Percentiles rank a stretch among this genome's conserved stretches.
phyloP scores from a whole-genome alignment of 305 asterid genomes.

The Fraxinus sp. region DNA sequence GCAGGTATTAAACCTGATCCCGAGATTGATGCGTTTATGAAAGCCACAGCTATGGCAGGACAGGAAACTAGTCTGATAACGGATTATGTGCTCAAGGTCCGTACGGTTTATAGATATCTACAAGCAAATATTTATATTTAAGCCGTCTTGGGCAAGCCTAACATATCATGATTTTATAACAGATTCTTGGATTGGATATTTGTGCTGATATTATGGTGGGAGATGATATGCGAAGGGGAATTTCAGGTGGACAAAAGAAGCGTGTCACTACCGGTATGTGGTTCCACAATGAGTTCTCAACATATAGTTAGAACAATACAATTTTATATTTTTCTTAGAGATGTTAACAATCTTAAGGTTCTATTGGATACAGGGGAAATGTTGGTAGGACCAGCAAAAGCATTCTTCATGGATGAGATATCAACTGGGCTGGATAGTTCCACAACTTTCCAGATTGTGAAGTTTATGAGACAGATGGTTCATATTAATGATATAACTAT shows the following conservation, averaged over 20 bases:
- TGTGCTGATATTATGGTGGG: conserved; percentile 63
- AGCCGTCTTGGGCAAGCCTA: background rate
- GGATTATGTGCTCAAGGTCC: conserved; percentile 59
- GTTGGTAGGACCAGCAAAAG: conserved; percentile 67
- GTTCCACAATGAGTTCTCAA: background rate
- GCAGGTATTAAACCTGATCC: conserved; percentile 57
- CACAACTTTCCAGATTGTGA: background rate
- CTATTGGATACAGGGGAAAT: conserved; percentile 47
- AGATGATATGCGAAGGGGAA: conserved; percentile 62
- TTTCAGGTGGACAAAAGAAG: conserved; percentile 56
- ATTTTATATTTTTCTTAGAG: background rate
- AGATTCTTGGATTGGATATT: conserved; percentile 60
- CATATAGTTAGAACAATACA: background rate
- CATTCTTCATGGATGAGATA: conserved; percentile 42
- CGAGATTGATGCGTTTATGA: conserved; percentile 58
- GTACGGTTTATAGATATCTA: background rate
- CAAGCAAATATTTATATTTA: background rate
- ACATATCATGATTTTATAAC: conserved; percentile 7
- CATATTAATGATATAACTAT: background rate
- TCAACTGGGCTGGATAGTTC: background rate
- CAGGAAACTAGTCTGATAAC: conserved; percentile 51
- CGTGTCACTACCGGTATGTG: conserved; percentile 53
- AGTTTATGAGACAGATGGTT: background rate
- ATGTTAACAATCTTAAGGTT: background rate
- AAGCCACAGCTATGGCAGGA: conserved; percentile 52